These are phyloP conservation scores for Thalassiosira pacifica DNA, from an alignment of 352 stramenopile species.

Conservation along the genomic window DNA sequence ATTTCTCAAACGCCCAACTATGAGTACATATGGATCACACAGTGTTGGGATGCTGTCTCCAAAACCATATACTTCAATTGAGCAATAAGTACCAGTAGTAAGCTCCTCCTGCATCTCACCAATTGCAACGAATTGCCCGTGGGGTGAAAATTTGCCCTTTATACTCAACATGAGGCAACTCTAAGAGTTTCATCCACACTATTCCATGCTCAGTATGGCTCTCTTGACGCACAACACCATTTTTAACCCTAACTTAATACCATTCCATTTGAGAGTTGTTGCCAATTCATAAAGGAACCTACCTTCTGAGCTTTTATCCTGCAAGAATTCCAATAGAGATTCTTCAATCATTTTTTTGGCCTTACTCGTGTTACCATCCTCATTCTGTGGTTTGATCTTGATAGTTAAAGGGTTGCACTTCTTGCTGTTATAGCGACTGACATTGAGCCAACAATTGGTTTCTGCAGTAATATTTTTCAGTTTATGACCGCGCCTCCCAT, in stretches of 20 bases:
- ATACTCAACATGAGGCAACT: constrained; percentile 1
- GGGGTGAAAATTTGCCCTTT: constrained; percentile 10
- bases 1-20: neutral
- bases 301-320: neutral
- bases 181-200: constrained; percentile 38
- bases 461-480: neutral
- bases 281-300: constrained; percentile 11
- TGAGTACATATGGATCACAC: constrained; percentile 26
- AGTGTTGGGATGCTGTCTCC: constrained; percentile 3
- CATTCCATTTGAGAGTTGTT: neutral
- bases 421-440: constrained; percentile 6
- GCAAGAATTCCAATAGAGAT: constrained; percentile 9
- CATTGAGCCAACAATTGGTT: constrained; percentile 2
- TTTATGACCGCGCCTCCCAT: neutral
- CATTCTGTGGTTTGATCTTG: neutral
- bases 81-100: constrained; percentile 16
- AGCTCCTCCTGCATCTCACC: constrained; percentile 12
- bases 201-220: neutral
- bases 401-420: neutral
- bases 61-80: constrained; percentile 31
- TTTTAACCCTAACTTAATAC: neutral
- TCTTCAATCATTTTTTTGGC: neutral
- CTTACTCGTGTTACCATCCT: neutral
- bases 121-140: constrained; percentile 8
- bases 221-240: constrained; percentile 14